Evolutionary conservation across 2,329 filamentous ascomycete species (phyloP).

Genomic region (Claviceps sp.): DNA sequence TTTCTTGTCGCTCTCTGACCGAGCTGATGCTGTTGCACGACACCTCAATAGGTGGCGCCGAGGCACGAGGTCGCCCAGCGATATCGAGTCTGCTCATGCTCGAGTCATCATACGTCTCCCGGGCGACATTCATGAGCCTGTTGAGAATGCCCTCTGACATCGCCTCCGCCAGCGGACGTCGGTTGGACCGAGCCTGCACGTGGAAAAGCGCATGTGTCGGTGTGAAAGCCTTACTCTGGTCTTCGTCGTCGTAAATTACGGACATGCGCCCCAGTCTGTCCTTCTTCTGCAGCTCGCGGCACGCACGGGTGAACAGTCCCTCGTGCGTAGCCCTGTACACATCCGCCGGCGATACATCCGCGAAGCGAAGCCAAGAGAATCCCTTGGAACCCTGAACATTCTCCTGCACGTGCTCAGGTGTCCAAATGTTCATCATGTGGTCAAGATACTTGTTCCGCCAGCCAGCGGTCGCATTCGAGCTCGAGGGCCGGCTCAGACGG

Average conservation of each 20-base stretch:
- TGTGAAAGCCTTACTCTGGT: conserved; percentile 44
- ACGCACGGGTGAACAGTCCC: conserved; percentile 61
- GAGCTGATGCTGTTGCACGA: conserved; percentile 56
- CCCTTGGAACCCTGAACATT: conserved; percentile 47
- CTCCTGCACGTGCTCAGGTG: conserved; percentile 59
- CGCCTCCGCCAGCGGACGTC: conserved; percentile 52
- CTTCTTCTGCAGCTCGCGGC: conserved; percentile 40
- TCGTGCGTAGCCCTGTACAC: conserved; percentile 55
- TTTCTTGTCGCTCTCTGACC: conserved; percentile 52
- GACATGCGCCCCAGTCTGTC: conserved; percentile 53
- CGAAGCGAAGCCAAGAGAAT: conserved; percentile 86
- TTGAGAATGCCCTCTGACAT: conserved; percentile 59
- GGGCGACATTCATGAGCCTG: conserved; percentile 68
- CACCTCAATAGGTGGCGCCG: conserved; percentile 76
- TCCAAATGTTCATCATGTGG: conserved; percentile 84
- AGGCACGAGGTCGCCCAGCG: conserved; percentile 62
- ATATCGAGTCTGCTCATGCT: conserved; percentile 71
- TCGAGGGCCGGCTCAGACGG: conserved; percentile 58
- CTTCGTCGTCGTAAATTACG: conserved; percentile 54
- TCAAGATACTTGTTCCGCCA: conserved; percentile 66
- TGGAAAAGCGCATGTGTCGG: conserved; percentile 71
- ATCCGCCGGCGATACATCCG: conserved; percentile 62
- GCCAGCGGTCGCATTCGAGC: conserved; percentile 61
- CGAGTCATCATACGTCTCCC: conserved; percentile 48
- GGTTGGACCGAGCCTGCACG: conserved; percentile 57